Evolutionary conservation across 768 basidiomycete genomes (phyloP), one percentile per base, ranked within the genome.

Genomic region (Fomitopsis pulvina): DNA sequence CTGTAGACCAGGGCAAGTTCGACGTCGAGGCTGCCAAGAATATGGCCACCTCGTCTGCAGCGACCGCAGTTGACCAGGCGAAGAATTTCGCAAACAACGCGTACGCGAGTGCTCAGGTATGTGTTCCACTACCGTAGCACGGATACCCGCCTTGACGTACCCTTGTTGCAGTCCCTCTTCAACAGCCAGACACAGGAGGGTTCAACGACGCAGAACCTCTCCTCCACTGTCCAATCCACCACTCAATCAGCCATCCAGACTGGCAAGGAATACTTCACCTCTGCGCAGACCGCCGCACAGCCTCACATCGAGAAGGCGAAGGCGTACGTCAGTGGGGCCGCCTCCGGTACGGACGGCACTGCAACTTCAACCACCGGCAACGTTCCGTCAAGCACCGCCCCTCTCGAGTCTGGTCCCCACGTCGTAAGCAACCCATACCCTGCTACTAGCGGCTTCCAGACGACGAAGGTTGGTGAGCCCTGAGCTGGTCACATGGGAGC

Each of bases 1-100:
- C 82, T 18, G 79, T 77, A n/a, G 68, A 68, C 0, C 72, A 85
- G 57, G 83, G 83, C 3, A 70, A 78, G 54, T 62, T 65, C 5
- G 73, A 78, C 50, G 69, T 85, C 1, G 70, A 74, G 6, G 63
- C 67, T 11, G 71, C 69, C 0, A 75, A 76, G 57, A 16, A 16
- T 18, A 37, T 37, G 34, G 34, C 34, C 18, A 14, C 14, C 4
- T 71, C 70, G 3, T 59, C 71, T 1, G 73, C 74, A 25, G 67
- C 68, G 5, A 68, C 68, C 0, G 82, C 81, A 55, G 63, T 83
- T 5, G 75, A 80, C 21, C 75, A 80, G 55, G 81, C 77, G 1
- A 81, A 76, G 63, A 63, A 60, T 6, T 43, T 78, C 2, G 79
- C 77, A 0, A 64, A 63, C 12, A 67, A 55, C 30, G 75, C 73